Evolutionary conservation across 768 basidiomycete species (phyloP).

Genomic region (Termitomyces sp.): DNA sequence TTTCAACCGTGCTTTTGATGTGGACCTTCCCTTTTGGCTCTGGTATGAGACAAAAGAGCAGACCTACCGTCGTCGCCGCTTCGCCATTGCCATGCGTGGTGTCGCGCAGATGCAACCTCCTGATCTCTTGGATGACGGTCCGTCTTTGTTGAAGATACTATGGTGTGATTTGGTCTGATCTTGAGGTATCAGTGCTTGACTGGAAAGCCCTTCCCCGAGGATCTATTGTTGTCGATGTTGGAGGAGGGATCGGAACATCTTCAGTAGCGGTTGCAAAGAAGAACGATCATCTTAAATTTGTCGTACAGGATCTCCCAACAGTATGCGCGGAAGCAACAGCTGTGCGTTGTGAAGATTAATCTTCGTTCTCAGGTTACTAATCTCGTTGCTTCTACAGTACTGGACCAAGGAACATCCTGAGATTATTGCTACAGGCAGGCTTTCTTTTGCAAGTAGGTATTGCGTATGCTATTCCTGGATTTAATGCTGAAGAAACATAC

Average conservation of each 20-base stretch:
- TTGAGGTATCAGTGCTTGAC: constrained; percentile 19
- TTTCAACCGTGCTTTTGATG: constrained; percentile 4
- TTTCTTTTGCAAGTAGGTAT: constrained; percentile 9
- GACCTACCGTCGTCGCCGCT: constrained; percentile 6
- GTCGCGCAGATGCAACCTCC: constrained; percentile 3
- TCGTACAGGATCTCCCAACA: constrained; percentile 26
- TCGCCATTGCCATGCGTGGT: constrained; percentile 3
- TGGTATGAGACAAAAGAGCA: constrained; percentile 5
- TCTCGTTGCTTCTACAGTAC: constrained; percentile 3
- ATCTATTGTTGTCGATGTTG: constrained; percentile 31
- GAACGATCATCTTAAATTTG: constrained; percentile 19
- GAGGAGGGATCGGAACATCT: constrained; percentile 28
- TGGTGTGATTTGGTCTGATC: not conserved
- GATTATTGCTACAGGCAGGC: constrained; percentile 2
- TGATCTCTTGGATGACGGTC: not conserved
- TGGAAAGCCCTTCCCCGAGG: constrained; percentile 23
- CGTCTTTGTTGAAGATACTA: not conserved
- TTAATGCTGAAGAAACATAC: not conserved
- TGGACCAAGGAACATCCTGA: constrained; percentile 10
- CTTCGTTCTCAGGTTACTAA: not conserved
- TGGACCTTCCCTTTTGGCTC: not conserved
- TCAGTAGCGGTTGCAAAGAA: constrained; percentile 21
- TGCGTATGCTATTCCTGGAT: not conserved
- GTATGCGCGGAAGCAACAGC: constrained; percentile 18
- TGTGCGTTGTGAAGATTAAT: not conserved